Evolutionary conservation across 176 grass and related monocot genomes (phyloP).

Genomic region (Aegilops speltoides): DNA sequence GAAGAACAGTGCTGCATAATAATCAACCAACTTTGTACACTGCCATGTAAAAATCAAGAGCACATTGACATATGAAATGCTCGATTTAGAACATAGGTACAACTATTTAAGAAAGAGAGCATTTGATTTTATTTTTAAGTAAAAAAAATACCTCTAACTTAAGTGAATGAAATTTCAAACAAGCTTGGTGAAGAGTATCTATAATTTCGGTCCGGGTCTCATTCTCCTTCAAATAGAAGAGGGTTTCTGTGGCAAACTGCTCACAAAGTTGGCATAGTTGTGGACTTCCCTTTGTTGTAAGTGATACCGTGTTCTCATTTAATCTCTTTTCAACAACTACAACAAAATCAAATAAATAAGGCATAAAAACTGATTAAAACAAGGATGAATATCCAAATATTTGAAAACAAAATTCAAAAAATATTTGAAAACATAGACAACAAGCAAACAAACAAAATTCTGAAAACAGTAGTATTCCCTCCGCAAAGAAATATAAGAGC

Average conservation of each 20-base stretch:
- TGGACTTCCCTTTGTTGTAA: slow-evolving; percentile 33
- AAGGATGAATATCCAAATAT: slow-evolving; percentile 19
- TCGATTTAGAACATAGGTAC: background rate
- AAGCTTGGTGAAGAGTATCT: slow-evolving; percentile 52
- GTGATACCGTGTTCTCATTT: slow-evolving; percentile 12
- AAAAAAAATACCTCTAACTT: slow-evolving; percentile 50
- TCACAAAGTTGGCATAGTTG: slow-evolving; percentile 66
- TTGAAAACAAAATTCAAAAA: background rate
- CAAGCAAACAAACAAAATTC: background rate
- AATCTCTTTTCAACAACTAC: slow-evolving; percentile 39
- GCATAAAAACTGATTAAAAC: background rate
- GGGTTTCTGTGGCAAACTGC: slow-evolving; percentile 55
- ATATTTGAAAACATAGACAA: background rate
- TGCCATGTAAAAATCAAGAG: slow-evolving; percentile 35
- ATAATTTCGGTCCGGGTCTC: slow-evolving; percentile 64
- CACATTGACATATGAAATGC: background rate
- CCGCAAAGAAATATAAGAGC: too few relatives aligned
- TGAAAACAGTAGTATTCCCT: background rate
- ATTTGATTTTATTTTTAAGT: background rate
- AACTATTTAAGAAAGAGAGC: background rate
- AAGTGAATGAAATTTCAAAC: slow-evolving; percentile 49
- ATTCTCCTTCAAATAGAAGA: slow-evolving; percentile 64
- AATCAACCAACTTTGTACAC: slow-evolving; percentile 69
- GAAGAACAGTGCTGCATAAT: slow-evolving; percentile 64
- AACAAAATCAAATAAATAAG: slow-evolving; percentile 24